Evolutionary conservation across 1,284 basidiomycete species (phyloP).

Genomic region (Leccinum pallidistipes): DNA sequence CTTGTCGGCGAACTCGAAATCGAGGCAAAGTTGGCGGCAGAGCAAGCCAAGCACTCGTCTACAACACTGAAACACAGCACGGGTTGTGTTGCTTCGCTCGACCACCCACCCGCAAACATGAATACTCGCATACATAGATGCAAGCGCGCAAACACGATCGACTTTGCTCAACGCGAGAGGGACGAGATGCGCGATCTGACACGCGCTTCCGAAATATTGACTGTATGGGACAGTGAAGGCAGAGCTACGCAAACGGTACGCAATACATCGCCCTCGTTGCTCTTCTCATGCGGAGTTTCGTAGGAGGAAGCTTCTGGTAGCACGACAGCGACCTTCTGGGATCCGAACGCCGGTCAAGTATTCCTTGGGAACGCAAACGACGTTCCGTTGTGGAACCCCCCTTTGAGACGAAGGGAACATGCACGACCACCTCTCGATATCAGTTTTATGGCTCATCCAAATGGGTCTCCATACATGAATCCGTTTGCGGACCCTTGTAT

Average conservation of each 20-base stretch:
- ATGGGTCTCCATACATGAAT: conserved; percentile 12
- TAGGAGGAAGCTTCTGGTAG: conserved; percentile 34
- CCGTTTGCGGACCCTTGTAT: conserved; percentile 15
- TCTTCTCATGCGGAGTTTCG: conserved; percentile 2
- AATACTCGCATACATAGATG: conserved; percentile 33
- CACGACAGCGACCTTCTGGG: conserved; percentile 47
- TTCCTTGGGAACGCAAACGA: conserved; percentile 80
- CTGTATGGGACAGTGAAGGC: conserved; percentile 33
- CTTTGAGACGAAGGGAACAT: conserved; percentile 11
- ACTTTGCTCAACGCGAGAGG: conserved; percentile 77
- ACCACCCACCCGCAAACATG: conserved; percentile 1
- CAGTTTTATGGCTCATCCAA: neutral
- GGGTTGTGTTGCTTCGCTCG: neutral
- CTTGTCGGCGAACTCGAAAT: conserved; percentile 25
- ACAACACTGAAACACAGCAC: neutral
- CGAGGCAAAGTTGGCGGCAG: conserved; percentile 18
- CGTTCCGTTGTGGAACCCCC: conserved; percentile 48
- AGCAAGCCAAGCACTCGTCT: conserved; percentile 1
- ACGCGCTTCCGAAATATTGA: conserved; percentile 29
- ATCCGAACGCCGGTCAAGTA: conserved; percentile 59
- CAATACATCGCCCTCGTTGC: neutral
- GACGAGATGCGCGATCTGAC: conserved; percentile 92
- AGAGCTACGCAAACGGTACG: conserved; percentile 19
- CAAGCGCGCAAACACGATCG: conserved; percentile 53
- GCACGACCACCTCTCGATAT: neutral